Evolutionary conservation across 352 stramenopile genomes (phyloP).

Genomic region (Pythium biforme): DNA sequence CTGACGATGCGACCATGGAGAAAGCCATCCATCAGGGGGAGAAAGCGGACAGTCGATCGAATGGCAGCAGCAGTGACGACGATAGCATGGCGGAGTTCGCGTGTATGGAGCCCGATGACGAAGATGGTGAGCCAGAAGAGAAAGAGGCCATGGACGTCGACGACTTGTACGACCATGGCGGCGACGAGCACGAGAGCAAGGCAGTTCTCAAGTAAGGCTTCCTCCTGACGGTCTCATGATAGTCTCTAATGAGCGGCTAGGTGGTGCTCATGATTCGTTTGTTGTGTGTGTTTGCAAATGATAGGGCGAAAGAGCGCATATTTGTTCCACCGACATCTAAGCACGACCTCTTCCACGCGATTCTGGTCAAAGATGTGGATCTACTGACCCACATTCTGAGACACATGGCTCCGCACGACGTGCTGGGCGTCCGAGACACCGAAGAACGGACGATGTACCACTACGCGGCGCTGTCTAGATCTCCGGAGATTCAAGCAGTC

Average conservation of each 20-base stretch:
- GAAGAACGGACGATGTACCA: constrained; percentile 23
- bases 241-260: background rate
- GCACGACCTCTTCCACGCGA: constrained; percentile 18
- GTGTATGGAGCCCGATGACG: constrained; percentile 18
- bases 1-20: background rate
- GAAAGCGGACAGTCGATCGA: background rate
- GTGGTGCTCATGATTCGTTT: background rate
- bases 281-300: background rate
- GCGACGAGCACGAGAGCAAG: background rate
- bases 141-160: background rate
- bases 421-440: constrained; percentile 6
- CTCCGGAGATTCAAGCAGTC: constrained; percentile 6
- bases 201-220: background rate
- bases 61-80: background rate
- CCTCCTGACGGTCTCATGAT: background rate
- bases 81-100: constrained; percentile 21
- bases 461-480: constrained; percentile 17
- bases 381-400: constrained; percentile 18
- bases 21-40: background rate
- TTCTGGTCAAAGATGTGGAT: constrained; percentile 12
- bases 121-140: background rate
- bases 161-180: constrained; percentile 16
- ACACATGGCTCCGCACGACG: constrained; percentile 5
- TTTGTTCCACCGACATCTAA: constrained; percentile 17
- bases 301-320: constrained; percentile 15